These are phyloP conservation scores for Breviolum minutum DNA, from an alignment of 73 alveolate species.

Conservation along the genomic window DNA sequence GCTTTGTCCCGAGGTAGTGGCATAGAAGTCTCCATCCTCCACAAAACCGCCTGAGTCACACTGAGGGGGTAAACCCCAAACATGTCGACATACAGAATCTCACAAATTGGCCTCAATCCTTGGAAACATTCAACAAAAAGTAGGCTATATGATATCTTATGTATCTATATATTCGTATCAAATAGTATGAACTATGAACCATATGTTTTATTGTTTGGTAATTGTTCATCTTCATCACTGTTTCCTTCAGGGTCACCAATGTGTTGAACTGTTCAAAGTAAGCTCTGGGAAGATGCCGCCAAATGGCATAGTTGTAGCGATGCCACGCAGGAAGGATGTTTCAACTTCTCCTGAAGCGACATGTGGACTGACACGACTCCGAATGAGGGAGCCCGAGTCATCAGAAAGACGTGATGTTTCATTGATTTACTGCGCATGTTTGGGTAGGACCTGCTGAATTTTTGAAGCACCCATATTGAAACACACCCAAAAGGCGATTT, in stretches of 20 bases:
- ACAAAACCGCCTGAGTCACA: slow-evolving; percentile 77
- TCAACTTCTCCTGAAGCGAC: slow-evolving; percentile 54
- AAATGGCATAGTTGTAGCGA: slow-evolving; percentile 29
- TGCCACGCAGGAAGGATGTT: slow-evolving; percentile 61
- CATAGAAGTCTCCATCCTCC: slow-evolving; percentile 30
- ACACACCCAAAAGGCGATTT: too few species aligned
- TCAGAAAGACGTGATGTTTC: too few species aligned
- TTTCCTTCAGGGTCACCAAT: too few species aligned
- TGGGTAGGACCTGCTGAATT: not conserved
- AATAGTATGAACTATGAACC: too few species aligned
- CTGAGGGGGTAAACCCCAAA: not conserved
- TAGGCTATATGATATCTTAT: too few species aligned
- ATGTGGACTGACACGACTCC: not conserved
- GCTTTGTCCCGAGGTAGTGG: not conserved
- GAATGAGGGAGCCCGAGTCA: too few species aligned
- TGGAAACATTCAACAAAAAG: too few species aligned
- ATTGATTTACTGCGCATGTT: not conserved
- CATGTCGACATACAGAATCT: too few species aligned
- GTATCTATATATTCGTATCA: too few species aligned
- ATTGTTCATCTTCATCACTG: too few species aligned
- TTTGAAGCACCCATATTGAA: not conserved
- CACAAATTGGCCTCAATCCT: too few species aligned
- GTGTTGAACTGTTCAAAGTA: not conserved
- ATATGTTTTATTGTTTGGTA: too few species aligned
- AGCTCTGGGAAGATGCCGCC: not conserved